Evolutionary conservation across 768 basidiomycete genomes (phyloP), one percentile per base, ranked within the genome.

Genomic region (Boletus reticuloceps): DNA sequence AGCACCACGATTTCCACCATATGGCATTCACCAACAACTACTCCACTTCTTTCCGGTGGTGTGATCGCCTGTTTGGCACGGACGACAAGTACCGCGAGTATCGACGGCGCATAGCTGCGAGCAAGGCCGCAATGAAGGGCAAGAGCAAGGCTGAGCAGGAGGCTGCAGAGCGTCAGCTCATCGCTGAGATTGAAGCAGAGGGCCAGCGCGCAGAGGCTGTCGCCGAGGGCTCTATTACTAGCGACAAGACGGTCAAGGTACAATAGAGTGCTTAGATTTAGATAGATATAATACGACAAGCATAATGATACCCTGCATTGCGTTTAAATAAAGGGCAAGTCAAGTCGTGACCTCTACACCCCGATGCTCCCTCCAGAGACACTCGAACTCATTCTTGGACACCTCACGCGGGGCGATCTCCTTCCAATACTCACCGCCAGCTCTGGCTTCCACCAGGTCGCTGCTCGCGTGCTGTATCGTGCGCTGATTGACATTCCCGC

Each of bases 1-100:
- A 98, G 65, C 93, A 96, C 75, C 95, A 97, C 70, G 95, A 98
- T 68, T 98, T 94, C 84, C 96, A 98, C 74, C 96, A 99, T 75
- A 91, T 94, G 90, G 87, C 90, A 5, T 96, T 94, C 78, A 84
- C 84, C 47, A 94, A 94, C 79, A 95, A 95, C 79, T 96, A 82
- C 70, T 90, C 91, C 10, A 95, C 94, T 8, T 91, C 88, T 20
- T 97, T 97, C 85, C 84, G 94, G 39, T 96, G 91, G 88, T 92
- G 89, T 72, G 96, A 98, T 72, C 80, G 81, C 56, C 73, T 93
- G 61, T 86, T 91, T 65, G 94, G 94, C 48, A 98, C 96, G 0
- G 96, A 99, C 66, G 72, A 78, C 72, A 93, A 91, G 77, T 98
- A 97, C 76, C 83, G 78, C 20, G 86, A 82, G 34, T 94, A 95